These are phyloP conservation scores for Candida anutae DNA, from an alignment of 1,139 yeast genomes.

Conservation along the genomic window DNA sequence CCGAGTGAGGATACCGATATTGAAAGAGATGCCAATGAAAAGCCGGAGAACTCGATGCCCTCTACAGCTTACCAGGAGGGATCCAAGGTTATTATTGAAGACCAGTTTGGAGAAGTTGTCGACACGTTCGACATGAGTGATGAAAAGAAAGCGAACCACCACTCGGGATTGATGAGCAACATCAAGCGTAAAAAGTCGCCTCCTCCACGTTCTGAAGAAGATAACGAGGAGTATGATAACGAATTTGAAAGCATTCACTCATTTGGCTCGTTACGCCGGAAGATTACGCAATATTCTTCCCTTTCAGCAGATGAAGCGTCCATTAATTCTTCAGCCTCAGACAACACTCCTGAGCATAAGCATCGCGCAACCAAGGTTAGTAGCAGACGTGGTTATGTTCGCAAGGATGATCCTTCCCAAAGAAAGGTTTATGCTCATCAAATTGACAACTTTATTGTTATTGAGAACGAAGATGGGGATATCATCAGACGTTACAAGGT, in stretches of 20 bases:
- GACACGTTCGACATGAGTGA: conserved; percentile 24
- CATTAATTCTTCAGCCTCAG: conserved; percentile 6
- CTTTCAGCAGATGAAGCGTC: conserved; percentile 10
- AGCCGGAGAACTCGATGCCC: conserved; percentile 7
- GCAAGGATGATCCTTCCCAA: conserved; percentile 23
- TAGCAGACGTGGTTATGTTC: conserved; percentile 18
- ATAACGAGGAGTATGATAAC: not conserved
- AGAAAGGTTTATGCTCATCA: conserved; percentile 39
- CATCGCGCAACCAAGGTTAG: conserved; percentile 7
- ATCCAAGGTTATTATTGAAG: conserved; percentile 61
- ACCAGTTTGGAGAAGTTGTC: conserved; percentile 70
- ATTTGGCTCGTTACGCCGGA: conserved; percentile 30
- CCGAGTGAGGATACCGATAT: not conserved
- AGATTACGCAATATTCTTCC: conserved; percentile 25
- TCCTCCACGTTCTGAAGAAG: conserved; percentile 1
- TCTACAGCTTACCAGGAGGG: conserved; percentile 72
- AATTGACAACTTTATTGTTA: conserved; percentile 62
- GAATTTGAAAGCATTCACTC: conserved; percentile 28
- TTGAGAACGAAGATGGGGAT: conserved; percentile 91
- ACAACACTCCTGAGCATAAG: conserved; percentile 1
- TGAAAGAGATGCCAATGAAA: not conserved
- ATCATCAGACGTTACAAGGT: conserved; percentile 75
- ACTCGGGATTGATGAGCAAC: not conserved
- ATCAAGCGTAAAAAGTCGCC: not conserved
- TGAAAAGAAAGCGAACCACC: not conserved